These are phyloP conservation scores for Erucastrum elatum DNA, from an alignment of 345 rosid genomes.

Conservation along the genomic window DNA sequence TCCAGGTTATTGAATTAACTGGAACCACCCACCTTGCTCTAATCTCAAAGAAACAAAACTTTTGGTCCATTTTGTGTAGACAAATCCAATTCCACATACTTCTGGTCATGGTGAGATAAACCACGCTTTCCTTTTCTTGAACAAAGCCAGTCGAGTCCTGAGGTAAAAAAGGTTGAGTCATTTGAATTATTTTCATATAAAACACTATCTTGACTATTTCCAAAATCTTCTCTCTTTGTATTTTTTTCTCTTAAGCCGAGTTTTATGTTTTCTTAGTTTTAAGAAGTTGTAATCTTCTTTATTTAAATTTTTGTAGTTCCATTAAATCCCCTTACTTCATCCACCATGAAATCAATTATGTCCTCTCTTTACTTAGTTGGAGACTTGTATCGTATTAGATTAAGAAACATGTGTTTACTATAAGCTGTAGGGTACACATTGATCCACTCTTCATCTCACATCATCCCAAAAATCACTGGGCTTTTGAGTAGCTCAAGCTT, in stretches of 20 bases:
- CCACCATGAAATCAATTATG: background rate
- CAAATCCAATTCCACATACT: background rate
- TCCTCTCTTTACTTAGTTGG: background rate
- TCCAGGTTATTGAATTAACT: constrained; percentile 9
- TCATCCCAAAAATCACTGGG: background rate
- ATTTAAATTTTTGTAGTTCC: too few species aligned
- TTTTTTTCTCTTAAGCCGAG: too few species aligned
- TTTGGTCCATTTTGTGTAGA: background rate
- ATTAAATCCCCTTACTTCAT: background rate
- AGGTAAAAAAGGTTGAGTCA: background rate
- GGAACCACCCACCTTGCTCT: constrained; percentile 22
- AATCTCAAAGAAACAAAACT: background rate
- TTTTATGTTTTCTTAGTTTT: background rate
- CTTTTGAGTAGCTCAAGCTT: background rate
- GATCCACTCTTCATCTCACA: background rate
- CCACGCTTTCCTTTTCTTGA: background rate
- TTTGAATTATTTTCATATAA: background rate
- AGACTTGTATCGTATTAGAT: background rate
- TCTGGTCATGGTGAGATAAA: background rate
- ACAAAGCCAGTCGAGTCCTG: background rate
- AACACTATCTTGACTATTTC: background rate
- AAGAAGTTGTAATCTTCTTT: background rate
- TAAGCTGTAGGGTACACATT: background rate
- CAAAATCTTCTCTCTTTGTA: background rate
- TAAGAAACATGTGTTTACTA: background rate